These are phyloP conservation scores for Tympanopsis confertula DNA, from an alignment of 2,329 filamentous ascomycete genomes.

Conservation along the genomic window DNA sequence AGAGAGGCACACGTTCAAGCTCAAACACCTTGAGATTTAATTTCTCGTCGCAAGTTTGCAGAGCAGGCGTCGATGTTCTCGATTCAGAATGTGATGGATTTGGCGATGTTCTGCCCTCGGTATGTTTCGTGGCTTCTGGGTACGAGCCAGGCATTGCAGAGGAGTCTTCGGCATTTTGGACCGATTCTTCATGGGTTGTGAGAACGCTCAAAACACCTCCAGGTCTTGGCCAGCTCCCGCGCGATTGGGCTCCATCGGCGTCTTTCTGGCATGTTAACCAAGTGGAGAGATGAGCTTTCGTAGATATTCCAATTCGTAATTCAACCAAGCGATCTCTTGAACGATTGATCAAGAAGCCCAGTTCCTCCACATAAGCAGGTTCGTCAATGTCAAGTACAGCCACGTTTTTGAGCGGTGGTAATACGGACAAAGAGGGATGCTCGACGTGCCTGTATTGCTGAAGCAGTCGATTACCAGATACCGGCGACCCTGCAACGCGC, in stretches of 20 bases:
- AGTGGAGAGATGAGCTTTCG: no score
- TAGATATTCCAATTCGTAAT: constrained; percentile 61
- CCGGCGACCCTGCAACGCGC: no score
- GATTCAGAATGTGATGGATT: no score
- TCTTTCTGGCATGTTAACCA: no score
- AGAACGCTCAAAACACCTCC: constrained; percentile 60
- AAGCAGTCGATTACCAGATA: constrained; percentile 16
- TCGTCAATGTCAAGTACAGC: constrained; percentile 75
- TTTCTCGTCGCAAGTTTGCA: no score
- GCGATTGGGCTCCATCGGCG: no score
- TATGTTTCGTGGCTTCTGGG: no score
- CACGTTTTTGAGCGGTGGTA: constrained; percentile 64
- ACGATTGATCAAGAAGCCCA: constrained; percentile 64
- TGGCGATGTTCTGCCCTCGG: no score
- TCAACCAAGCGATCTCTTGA: constrained; percentile 58
- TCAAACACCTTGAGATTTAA: not conserved
- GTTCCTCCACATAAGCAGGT: constrained; percentile 70
- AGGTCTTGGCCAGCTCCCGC: constrained; percentile 38
- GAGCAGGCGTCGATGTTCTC: no score
- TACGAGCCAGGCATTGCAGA: no score
- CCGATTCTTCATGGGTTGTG: no score
- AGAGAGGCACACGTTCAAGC: not conserved
- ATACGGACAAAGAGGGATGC: constrained; percentile 67
- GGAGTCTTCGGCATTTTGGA: no score
- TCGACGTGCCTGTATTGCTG: constrained; percentile 52